Evolutionary conservation across 768 basidiomycete genomes (phyloP), one percentile per base, ranked within the genome.

Genomic region (Clathrus columnatus): DNA sequence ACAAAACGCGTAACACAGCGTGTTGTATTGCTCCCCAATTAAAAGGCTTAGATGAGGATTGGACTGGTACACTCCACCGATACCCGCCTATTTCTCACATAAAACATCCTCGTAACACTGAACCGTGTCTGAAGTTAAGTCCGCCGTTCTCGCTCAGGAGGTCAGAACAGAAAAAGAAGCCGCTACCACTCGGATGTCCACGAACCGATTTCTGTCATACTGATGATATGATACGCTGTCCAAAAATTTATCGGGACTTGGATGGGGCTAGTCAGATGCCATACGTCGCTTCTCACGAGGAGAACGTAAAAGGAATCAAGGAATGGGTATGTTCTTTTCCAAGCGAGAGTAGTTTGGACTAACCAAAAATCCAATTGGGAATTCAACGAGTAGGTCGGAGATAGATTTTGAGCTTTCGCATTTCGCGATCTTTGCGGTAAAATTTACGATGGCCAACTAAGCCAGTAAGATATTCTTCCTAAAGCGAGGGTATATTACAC

Each of bases 251-350:
- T 4, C 18, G 16, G 16, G 20, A 47, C 14, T 4, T 11, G 36
- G 4, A 36, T n/a, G n/a, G 11, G 2, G 51, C 51, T 52, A 28
- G 30, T 6, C 5, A 41, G 27, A 36, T 36, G 36, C 51, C 51
- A 41, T 18, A 41, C n/a, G 42, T 52, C 21, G 30, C 51, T 28
- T 52, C 51, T 21, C 51, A 52, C 21, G 51, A 52, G 24, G 18
- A 18, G n/a, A 16, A 17, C 2, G 51, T 52, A 16, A n/a, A 20
- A 16, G 18, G 42, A 17, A 7, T 52, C 36, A 52, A 52, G 51
- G n/a, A n/a, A n/a, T n/a, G n/a, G n/a, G 51, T 52, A 42, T 20
- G 20, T 17, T 18, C 14, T 50, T 10, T 28, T 27, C 8, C 20
- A 10, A 17, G 8, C 20, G 20, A 21, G n/a, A n/a, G n/a, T n/a